Evolutionary conservation across 805 yeast genomes (phyloP), one percentile per base, ranked within the genome.

Genomic region (Nakazawaea holstii): DNA sequence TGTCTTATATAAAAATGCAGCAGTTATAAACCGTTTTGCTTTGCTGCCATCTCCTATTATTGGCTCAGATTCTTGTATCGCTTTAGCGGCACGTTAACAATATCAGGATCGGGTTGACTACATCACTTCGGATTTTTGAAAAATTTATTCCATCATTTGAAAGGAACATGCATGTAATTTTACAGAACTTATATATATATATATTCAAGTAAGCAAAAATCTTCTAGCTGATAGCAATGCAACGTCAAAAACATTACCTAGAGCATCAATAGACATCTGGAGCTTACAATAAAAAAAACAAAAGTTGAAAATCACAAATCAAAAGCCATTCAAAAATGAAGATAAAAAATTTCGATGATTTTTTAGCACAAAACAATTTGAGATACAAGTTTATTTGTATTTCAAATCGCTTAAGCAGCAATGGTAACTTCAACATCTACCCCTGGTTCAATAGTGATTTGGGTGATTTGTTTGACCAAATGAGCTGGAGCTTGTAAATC

Each of bases 361-460:
- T 20, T 20, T 20, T 3, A 20, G 5, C 24, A 20, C 24, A 20
- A 20, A 20, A 20, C 24, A 11, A 11, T 8, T 36, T 15, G 4
- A 3, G 15, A 10, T 17, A 10, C 13, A 10, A 8, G 14, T 40
- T 30, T 29, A 27, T 10, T 27, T 17, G 33, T 8, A 17, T 27
- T 14, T 42, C 26, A 28, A 43, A 10, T 29, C 58, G 65, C 64
- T 80, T 82, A 82, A 71, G 87, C 86, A 70, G 94, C 91, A 69
- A 86, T 82, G 72, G 92, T 84, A 67, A 86, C 94, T 77, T 86
- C 94, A 64, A 92, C 94, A 82, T 91, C 96, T 69, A 92, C 97
- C 87, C 97, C 98, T 67, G 98, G 96, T 81, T 90, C 96, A 72
- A 92, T 85, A 79, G 96, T 88, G 85, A 90, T 86, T 73, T 91